Base-by-base conservation (phyloP, 345 rosid species). In the Populus euphratica region DNA sequence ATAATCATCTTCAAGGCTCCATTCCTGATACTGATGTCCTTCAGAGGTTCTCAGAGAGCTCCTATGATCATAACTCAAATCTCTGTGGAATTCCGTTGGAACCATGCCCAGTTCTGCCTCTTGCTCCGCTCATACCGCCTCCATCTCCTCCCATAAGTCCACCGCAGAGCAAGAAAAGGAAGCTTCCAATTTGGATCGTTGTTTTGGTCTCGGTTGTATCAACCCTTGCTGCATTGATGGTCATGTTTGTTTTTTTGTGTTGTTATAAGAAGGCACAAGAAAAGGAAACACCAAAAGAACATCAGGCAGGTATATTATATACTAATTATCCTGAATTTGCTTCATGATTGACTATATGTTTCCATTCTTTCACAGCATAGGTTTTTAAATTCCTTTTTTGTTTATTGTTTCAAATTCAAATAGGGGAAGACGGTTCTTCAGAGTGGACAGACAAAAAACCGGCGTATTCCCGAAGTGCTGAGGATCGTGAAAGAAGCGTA, bases 41-140 rank as follows among this genome's bases (percentile, higher is more conserved):
- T 44, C 82, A 75, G 39, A 54, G 81, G 25, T 86, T 88, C 49
- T 81, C 91, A 0, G 33, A 21, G 21, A 83, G 83, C 69, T 84
- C 83, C 43, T 90, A 61, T 35, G 76, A 74, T 23, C 85, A 85
- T 41, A 90, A 90, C 79, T 68, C 81, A 0, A 50, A 81, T 80
- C 88, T 90, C 47, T 90, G 93, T 41, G 93, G 88, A 0, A 75
- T 39, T 31, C 91, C 87, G n/a, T 75, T 86, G 76, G 69, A 36
- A 13, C 33, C 81, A 23, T 90, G 93, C 38, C 77, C 78, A 1
- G 73, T 31, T 68, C 71, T 74, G 5, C 74, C 88, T 14, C 72
- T 70, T 20, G 8, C 75, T 3, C 35, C 82, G 1, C 27, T 73
- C 11, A n/a, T 23, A 14, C 14, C 73, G 6, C 73, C 76, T 1